A percentile compares a stretch with the other conserved stretches of the same genome.
phyloP scores from a whole-genome alignment of 805 yeast species.

The Torulaspora indica region DNA sequence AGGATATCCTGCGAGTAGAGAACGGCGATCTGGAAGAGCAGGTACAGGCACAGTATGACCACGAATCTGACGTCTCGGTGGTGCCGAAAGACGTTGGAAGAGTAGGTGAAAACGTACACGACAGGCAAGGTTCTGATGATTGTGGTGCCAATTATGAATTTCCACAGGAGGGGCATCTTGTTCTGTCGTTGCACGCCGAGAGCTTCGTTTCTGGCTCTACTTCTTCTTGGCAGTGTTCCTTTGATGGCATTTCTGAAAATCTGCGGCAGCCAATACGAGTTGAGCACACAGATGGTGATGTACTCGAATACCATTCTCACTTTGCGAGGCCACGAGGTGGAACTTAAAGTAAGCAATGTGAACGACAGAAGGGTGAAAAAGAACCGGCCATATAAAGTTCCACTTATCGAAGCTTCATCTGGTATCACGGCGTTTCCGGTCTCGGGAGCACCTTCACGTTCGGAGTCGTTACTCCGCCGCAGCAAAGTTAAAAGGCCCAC shows the following conservation, averaged over 20 bases:
- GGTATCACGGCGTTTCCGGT: slow-evolving; percentile 30
- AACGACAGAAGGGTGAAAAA: slow-evolving; percentile 50
- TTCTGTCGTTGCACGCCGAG: slow-evolving; percentile 24
- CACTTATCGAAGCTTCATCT: slow-evolving; percentile 53
- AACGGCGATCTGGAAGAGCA: slow-evolving; percentile 52
- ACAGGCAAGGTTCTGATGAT: slow-evolving; percentile 60
- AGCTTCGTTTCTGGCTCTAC: slow-evolving; percentile 14
- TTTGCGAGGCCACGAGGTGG: slow-evolving; percentile 57
- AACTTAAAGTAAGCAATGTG: slow-evolving; percentile 53
- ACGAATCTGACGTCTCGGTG: slow-evolving; percentile 54
- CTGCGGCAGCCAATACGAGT: slow-evolving; percentile 87
- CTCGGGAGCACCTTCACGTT: slow-evolving; percentile 18
- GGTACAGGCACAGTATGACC: slow-evolving; percentile 48
- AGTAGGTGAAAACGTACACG: slow-evolving; percentile 50
- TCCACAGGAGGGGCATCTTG: slow-evolving; percentile 65
- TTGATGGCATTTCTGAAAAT: slow-evolving; percentile 57
- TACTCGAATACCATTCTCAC: slow-evolving; percentile 57
- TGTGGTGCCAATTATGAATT: slow-evolving; percentile 66
- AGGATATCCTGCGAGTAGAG: slow-evolving; percentile 59
- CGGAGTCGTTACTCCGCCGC: slow-evolving; percentile 43
- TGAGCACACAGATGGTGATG: slow-evolving; percentile 45
- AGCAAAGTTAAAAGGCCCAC: slow-evolving; percentile 62
- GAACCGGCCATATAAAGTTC: slow-evolving; percentile 54
- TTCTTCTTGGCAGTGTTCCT: slow-evolving; percentile 29
- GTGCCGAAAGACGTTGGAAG: slow-evolving; percentile 64